phyloP scores from a whole-genome alignment of 2,329 filamentous ascomycete genomes.

The Xylariomycetidae sp. region DNA sequence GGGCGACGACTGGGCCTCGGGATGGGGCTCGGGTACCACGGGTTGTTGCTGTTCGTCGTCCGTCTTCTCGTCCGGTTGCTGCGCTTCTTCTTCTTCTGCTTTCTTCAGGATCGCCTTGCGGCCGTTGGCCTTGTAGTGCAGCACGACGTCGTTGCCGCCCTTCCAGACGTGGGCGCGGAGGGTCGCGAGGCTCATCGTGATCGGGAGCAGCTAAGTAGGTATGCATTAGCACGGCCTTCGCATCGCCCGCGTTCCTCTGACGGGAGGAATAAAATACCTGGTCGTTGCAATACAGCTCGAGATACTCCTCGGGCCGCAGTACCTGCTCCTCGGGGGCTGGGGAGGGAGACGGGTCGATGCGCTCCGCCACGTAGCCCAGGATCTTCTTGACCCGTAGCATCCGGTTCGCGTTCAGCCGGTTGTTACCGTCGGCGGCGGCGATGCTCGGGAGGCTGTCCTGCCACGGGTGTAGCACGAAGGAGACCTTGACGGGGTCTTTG shows the following conservation, averaged over 20 bases:
- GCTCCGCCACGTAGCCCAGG: slow-evolving; percentile 81
- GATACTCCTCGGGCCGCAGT: slow-evolving; percentile 81
- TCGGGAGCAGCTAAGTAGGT: slow-evolving; percentile 54
- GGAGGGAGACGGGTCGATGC: slow-evolving; percentile 67
- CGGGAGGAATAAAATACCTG: slow-evolving; percentile 52
- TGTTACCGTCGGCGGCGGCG: slow-evolving; percentile 71
- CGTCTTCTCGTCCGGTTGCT: too few species aligned
- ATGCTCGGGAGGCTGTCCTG: slow-evolving; percentile 70
- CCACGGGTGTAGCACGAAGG: slow-evolving; percentile 82
- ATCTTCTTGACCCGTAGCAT: slow-evolving; percentile 97
- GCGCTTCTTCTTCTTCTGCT: too few species aligned
- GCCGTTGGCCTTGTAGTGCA: slow-evolving; percentile 92
- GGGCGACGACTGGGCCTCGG: too few species aligned
- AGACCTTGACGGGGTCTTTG: slow-evolving; percentile 96
- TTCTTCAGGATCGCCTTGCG: slow-evolving; percentile 54
- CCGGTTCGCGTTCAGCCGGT: slow-evolving; percentile 88
- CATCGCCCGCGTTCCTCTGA: too few species aligned
- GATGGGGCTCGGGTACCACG: too few species aligned
- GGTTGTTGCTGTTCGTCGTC: too few species aligned
- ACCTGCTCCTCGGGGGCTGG: slow-evolving; percentile 52
- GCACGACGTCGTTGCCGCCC: slow-evolving; percentile 82
- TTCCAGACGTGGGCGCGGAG: slow-evolving; percentile 92
- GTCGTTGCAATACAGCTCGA: slow-evolving; percentile 92
- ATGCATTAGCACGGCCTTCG: slow-evolving; percentile 11
- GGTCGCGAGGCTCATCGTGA: slow-evolving; percentile 88